A percentile compares a stretch with the other conserved stretches of the same genome.
phyloP scores from a whole-genome alignment of 495 filamentous ascomycete genomes.

The Ascodesmis nigricans region DNA sequence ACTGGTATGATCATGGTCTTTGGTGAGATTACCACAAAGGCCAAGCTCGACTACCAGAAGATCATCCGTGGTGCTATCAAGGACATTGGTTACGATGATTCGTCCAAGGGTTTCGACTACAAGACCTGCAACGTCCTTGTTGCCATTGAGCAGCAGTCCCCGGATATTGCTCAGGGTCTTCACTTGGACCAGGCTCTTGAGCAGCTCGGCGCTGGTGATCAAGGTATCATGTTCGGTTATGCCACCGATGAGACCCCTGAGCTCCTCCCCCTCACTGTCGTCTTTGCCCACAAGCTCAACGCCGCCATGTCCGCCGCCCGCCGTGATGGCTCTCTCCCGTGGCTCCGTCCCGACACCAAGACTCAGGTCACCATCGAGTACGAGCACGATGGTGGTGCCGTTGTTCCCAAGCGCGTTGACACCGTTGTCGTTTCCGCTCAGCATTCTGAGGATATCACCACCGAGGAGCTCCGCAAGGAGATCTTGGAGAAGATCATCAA shows the following conservation, averaged over 20 bases:
- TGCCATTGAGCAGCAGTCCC: constrained; percentile 97
- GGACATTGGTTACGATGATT: constrained; percentile 95
- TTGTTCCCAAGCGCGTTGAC: constrained; percentile 79
- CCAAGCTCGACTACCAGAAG: constrained; percentile 89
- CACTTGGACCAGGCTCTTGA: constrained; percentile 92
- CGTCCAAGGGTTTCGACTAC: constrained; percentile 97
- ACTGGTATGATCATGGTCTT: constrained; percentile 99
- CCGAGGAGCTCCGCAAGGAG: constrained; percentile 79
- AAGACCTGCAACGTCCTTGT: constrained; percentile 98
- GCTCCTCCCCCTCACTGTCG: constrained; percentile 77
- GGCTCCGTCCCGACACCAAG: constrained; percentile 97
- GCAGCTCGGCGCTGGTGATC: constrained; percentile 95
- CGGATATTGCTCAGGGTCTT: constrained; percentile 95
- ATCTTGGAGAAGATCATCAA: constrained; percentile 95
- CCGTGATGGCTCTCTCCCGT: constrained; percentile 66
- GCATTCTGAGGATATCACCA: constrained; percentile 72
- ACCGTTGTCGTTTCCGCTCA: constrained; percentile 93
- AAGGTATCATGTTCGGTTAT: constrained; percentile 99
- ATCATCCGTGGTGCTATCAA: constrained; percentile 87
- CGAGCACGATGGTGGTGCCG: constrained; percentile 81
- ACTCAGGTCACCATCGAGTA: constrained; percentile 99
- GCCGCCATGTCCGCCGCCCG: constrained; percentile 72
- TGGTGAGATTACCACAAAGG: constrained; percentile 96
- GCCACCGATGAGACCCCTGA: constrained; percentile 98
- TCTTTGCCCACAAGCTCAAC: constrained; percentile 91